phyloP scores from a whole-genome alignment of 1,284 basidiomycete species.

The Trametes pubescens region DNA sequence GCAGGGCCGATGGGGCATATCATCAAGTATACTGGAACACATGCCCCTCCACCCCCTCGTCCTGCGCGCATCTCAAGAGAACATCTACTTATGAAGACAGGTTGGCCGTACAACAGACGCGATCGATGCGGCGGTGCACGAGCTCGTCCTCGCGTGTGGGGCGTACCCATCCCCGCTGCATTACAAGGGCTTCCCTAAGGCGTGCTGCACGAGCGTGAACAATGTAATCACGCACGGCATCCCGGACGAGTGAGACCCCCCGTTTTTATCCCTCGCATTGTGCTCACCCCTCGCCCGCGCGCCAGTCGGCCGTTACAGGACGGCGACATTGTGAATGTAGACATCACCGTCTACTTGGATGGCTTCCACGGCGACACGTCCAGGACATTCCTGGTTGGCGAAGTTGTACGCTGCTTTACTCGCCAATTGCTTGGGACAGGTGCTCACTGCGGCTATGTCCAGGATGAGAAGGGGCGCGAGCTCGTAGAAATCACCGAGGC shows the following conservation, averaged over 20 bases:
- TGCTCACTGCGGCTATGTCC: constrained; percentile 1
- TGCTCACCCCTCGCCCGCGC: not conserved
- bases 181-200: constrained; percentile 85
- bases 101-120: constrained; percentile 77
- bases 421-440: not conserved
- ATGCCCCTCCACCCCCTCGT: not conserved
- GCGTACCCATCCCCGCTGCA: constrained; percentile 91
- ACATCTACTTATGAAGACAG: constrained; percentile 46
- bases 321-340: constrained; percentile 87
- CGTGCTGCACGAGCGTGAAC: constrained; percentile 90
- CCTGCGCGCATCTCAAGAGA: not conserved
- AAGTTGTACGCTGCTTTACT: constrained; percentile 59
- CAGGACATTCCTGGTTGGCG: constrained; percentile 79
- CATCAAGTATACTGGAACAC: not conserved
- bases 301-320: constrained; percentile 78
- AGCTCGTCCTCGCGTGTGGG: constrained; percentile 69
- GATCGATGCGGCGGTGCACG: constrained; percentile 77
- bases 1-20: not conserved
- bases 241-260: constrained; percentile 72
- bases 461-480: constrained; percentile 74
- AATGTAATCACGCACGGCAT: constrained; percentile 89
- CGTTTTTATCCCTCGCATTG: not conserved
- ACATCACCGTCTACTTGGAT: constrained; percentile 81
- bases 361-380: constrained; percentile 92
- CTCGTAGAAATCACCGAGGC: constrained; percentile 69